Conservation (phyloP, 306 rosid species). For the Abrus precatorius region DNA sequence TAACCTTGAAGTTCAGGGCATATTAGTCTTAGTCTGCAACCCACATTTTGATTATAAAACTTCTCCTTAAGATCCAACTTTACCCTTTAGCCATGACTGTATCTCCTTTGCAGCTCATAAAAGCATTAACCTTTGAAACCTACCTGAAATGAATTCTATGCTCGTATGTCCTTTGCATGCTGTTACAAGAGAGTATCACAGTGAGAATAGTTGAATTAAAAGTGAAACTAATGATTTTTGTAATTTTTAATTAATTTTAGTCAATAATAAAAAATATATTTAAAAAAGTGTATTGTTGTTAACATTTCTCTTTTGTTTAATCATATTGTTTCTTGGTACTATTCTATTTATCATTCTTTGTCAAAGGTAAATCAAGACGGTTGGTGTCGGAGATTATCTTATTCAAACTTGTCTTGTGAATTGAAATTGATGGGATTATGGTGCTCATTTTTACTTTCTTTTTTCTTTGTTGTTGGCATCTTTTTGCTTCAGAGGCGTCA, state of each 20-base stretch:
- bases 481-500: constrained; percentile 65
- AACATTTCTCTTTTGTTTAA: neutral
- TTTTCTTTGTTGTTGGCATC: constrained; percentile 11
- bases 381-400: neutral
- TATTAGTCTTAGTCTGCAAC: neutral
- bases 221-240: too few relatives aligned
- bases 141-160: constrained; percentile 17
- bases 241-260: too few relatives aligned
- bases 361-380: neutral
- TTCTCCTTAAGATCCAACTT: constrained; percentile 19
- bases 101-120: neutral
- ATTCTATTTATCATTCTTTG: neutral
- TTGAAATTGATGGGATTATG: constrained; percentile 36
- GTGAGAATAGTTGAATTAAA: too few relatives aligned
- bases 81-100: neutral
- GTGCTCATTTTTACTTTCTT: neutral
- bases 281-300: too few relatives aligned
- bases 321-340: constrained; percentile 29
- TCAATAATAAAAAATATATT: too few relatives aligned
- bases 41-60: constrained; percentile 9
- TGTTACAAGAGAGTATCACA: neutral
- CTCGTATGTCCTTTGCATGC: constrained; percentile 11
- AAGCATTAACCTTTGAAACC: neutral
- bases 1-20: constrained; percentile 8
- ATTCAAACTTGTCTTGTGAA: constrained; percentile 30